Conservation (phyloP, 805 yeast species). For the Ogataea allantospora region DNA sequence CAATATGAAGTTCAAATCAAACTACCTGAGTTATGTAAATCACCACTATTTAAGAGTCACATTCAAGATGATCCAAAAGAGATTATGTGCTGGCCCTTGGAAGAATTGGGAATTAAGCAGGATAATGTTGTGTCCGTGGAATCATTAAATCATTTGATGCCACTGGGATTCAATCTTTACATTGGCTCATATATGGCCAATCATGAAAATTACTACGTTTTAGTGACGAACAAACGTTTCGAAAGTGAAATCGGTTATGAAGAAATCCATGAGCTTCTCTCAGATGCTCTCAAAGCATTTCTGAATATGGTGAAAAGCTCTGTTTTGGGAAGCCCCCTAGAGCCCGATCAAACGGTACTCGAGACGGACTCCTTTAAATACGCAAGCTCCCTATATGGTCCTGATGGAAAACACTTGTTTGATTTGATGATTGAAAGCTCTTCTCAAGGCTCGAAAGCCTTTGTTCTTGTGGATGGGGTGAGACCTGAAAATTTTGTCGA, state of each 20-base stretch:
- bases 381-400: conserved; percentile 15
- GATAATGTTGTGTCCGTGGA: background rate
- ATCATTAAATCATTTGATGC: conserved; percentile 3
- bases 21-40: conserved; percentile 26
- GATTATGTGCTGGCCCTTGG: conserved; percentile 21
- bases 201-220: conserved; percentile 1
- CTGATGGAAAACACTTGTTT: conserved; percentile 13
- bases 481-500: conserved; percentile 7
- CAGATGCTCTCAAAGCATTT: conserved; percentile 10
- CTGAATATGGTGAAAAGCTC: background rate
- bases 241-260: background rate
- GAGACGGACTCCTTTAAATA: conserved; percentile 12
- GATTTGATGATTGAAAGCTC: conserved; percentile 11
- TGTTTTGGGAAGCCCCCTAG: background rate
- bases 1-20: conserved; percentile 27
- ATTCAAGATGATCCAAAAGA: conserved; percentile 10
- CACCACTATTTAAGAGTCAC: conserved; percentile 20
- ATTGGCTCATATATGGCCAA: conserved; percentile 8
- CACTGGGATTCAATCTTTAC: conserved; percentile 22
- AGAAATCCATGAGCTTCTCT: conserved; percentile 5
- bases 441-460: conserved; percentile 6
- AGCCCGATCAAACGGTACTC: background rate
- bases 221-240: conserved; percentile 11
- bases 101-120: conserved; percentile 1
- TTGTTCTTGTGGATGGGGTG: background rate